Evolutionary conservation across 805 yeast genomes (phyloP), one percentile per base, ranked within the genome.

Genomic region (Saccharomycopsis sp.): DNA sequence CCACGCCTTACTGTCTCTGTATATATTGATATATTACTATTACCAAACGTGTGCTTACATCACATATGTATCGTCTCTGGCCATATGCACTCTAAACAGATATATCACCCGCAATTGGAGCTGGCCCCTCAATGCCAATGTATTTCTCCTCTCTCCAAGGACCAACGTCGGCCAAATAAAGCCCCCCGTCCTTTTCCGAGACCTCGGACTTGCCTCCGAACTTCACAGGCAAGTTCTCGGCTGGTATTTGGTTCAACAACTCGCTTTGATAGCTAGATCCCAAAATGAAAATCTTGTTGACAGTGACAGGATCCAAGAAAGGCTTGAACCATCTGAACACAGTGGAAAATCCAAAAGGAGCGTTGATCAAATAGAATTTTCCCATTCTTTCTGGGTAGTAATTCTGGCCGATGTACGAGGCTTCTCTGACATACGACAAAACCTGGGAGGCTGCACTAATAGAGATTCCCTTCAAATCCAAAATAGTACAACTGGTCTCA

Each of bases 361-460:
- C 96, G 69, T 94, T 94, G 74, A 94, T 89, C 66, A 91, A 76
- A 75, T 91, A 92, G 71, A 92, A 94, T 73, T 89, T 91, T 69
- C 99, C 99, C 99, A 94, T 94, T 74, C 98, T 87, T 79, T 94
- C 99, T 15, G 99, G 99, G 71, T 94, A 94, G 75, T 89, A 92
- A 75, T 94, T 89, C 78, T 94, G 99, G 60, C 98, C 97, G 66
- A 94, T 89, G 67, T 81, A 76, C 14, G 97, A 89, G 8, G 99
- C 97, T 73, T 91, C 97, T 70, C 85, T 84, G 57, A 94, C 96
- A 73, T 91, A 94, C 12, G 85, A 78, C 63, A 90, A 77, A 50
- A 94, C 99, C 70, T 86, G 89, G 63, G 85, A 83, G 24, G 96
- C 96, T 52, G 94, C 75, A 23, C 87, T 76, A 60, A 94, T 78